A percentile compares a stretch with the other conserved stretches of the same genome.
phyloP scores from a whole-genome alignment of 306 rosid genomes.

The Citrullus amarus region DNA sequence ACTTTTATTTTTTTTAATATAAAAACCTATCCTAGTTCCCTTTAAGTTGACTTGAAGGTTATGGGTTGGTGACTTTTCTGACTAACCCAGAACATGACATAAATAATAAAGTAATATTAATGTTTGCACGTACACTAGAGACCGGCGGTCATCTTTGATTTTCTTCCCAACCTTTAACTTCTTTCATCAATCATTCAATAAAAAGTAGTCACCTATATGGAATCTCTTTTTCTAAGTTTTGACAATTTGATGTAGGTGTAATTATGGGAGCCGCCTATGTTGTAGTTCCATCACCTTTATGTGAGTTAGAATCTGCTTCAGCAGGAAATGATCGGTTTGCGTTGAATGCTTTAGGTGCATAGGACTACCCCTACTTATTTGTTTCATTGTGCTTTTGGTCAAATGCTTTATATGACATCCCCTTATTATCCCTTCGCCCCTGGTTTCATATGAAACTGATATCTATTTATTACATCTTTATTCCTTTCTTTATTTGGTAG shows the following conservation, averaged over 20 bases:
- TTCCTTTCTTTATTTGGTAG: conserved; percentile 13
- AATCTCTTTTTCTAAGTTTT: neutral
- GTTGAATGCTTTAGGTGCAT: conserved; percentile 48
- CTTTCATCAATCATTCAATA: neutral
- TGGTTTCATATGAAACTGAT: neutral
- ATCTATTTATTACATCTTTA: conserved; percentile 9
- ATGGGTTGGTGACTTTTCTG: neutral
- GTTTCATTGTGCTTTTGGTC: conserved; percentile 1
- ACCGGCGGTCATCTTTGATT: neutral
- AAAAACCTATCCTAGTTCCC: neutral
- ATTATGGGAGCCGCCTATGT: conserved; percentile 54
- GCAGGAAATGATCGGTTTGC: conserved; percentile 41
- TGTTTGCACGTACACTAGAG: neutral
- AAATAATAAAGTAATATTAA: neutral
- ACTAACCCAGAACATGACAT: neutral
- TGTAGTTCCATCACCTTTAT: conserved; percentile 34
- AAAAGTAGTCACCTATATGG: neutral
- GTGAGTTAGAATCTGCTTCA: conserved; percentile 33
- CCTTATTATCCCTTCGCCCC: conserved; percentile 3
- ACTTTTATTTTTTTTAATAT: neutral
- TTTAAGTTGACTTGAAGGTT: neutral
- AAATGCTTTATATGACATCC: neutral
- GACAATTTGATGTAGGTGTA: conserved; percentile 37
- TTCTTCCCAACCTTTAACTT: neutral
- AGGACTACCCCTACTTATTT: conserved; percentile 11